Conservation (phyloP, 441 rosid species). For the Mallotus japonicus region DNA sequence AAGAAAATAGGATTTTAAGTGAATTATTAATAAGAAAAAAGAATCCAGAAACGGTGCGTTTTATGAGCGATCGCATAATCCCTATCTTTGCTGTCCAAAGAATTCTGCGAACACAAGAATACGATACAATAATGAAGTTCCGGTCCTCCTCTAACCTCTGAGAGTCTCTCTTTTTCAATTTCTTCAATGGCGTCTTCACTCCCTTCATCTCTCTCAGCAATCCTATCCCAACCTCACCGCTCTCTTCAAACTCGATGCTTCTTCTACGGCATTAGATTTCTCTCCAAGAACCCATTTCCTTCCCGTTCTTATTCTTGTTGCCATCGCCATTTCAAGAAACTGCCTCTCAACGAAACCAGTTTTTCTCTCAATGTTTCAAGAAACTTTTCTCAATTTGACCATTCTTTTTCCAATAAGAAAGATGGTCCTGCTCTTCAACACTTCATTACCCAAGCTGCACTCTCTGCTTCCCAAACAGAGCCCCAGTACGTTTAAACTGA, state of each 20-base stretch:
- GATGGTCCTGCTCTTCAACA: conserved; percentile 59
- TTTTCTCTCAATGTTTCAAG: conserved; percentile 41
- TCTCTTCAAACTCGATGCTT: conserved; percentile 42
- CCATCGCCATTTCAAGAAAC: conserved; percentile 24
- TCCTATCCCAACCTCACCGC: conserved; percentile 42
- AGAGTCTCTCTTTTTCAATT: neutral
- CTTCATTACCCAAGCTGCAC: conserved; percentile 56
- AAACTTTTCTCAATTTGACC: conserved; percentile 41
- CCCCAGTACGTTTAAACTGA: conserved; percentile 51
- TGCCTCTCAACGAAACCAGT: conserved; percentile 22
- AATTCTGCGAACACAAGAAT: neutral
- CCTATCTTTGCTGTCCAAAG: no score
- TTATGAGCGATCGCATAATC: no score
- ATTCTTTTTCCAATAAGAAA: conserved; percentile 21
- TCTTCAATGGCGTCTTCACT: conserved; percentile 64
- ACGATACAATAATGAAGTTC: neutral
- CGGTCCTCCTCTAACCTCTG: neutral
- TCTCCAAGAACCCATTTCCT: conserved; percentile 30
- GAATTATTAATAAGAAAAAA: no score
- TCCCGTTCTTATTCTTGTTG: conserved; percentile 19
- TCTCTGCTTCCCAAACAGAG: conserved; percentile 41
- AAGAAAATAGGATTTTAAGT: no score
- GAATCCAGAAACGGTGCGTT: no score
- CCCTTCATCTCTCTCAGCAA: conserved; percentile 49
- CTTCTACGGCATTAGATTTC: conserved; percentile 32